Evolutionary conservation across 768 basidiomycete species (phyloP).

Genomic region (Xerocomellus chrysenteron): DNA sequence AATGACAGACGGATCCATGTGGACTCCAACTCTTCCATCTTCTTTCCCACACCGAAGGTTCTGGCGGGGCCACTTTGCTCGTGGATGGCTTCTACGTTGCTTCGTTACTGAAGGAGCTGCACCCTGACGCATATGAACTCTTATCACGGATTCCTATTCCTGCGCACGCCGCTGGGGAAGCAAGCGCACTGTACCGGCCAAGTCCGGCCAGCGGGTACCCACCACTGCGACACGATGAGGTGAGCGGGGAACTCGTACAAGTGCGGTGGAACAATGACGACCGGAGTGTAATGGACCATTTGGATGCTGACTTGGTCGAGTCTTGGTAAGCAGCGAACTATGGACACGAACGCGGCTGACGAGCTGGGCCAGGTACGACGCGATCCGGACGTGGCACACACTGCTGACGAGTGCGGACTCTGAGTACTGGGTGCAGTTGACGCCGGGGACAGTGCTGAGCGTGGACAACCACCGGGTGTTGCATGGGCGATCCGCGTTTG

Average conservation of each 20-base stretch:
- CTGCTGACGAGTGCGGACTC: conserved; percentile 76
- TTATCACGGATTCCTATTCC: conserved; percentile 70
- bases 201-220: conserved; percentile 63
- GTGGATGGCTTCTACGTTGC: conserved; percentile 96
- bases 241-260: conserved; percentile 61
- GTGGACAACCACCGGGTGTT: conserved; percentile 92
- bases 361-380: conserved; percentile 60
- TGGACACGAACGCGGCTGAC: neutral
- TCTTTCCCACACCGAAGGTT: conserved; percentile 76
- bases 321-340: conserved; percentile 51
- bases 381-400: conserved; percentile 75
- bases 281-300: conserved; percentile 70
- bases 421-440: conserved; percentile 90
- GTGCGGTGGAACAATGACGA: conserved; percentile 97
- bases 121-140: conserved; percentile 69
- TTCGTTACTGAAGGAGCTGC: conserved; percentile 65
- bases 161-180: conserved; percentile 87
- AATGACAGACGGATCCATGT: conserved; percentile 78
- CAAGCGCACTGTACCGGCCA: conserved; percentile 53
- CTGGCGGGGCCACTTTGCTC: conserved; percentile 86
- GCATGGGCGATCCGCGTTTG: conserved; percentile 91
- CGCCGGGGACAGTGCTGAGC: conserved; percentile 87
- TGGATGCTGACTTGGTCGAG: conserved; percentile 63
- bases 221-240: conserved; percentile 55
- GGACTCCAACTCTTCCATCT: conserved; percentile 97